Base-by-base conservation (phyloP, 2,329 filamentous ascomycete species). In the Talaromyces verruculosus region DNA sequence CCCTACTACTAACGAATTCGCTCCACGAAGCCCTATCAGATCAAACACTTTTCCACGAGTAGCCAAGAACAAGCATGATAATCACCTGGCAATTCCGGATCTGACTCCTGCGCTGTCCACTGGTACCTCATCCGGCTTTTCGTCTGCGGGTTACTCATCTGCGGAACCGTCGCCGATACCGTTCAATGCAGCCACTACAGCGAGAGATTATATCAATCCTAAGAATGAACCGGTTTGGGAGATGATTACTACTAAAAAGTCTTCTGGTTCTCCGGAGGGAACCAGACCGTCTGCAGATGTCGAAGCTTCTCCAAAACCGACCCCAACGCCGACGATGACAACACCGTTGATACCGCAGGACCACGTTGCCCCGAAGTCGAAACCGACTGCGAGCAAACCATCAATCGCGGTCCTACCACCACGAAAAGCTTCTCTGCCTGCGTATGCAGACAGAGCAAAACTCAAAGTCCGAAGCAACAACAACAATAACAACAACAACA, bases 171-270 rank as follows among this genome's bases (percentile, higher is more conserved):
- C 65, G 2, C 57, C 65, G 17, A 61, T 35, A 2, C 39, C 35
- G 0, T 45, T 57, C 13, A 47, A 64, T 37, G 65, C 33, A 25
- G 53, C 59, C 8, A 63, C 62, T 66, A 65, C 47, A 68, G 61
- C 67, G 3, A 68, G 66, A 30, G 68, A 59, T 30, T 69, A 69
- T 25, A 63, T 69, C 28, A 67, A 71, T 41, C 65, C 64, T 35
- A 59, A 64, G 28, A 51, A n/a, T 13, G 70, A 73, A 30, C 72
- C 72, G 0, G 65, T 63, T 35, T 73, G 71, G 71, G 71, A 73
- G 33, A 72, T 71, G 41, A 51, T 71, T 35, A 71, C 63, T 45
- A 71, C 61, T 35, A 69, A 68, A 59, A 15, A 19, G 10, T 10
- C n/a, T 10, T 60, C 41, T 35, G 43, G 30, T 15, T 47, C 62